Base-by-base conservation (phyloP, 768 basidiomycete genomes). In the Pleurotus tuber-regium region DNA sequence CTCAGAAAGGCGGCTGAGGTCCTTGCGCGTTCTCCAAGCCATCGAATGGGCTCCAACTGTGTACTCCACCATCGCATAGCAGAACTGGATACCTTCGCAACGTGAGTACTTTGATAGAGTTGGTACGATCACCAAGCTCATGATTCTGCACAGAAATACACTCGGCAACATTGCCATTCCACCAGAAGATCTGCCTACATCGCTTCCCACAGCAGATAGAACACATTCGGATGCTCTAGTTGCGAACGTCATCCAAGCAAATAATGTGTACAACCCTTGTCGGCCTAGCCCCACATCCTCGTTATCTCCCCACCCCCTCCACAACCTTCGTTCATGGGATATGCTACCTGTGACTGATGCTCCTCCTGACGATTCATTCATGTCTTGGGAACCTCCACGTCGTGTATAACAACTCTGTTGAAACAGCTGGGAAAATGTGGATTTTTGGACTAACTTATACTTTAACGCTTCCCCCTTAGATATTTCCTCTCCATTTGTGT, bases 321-420 rank as follows among this genome's bases (percentile, higher is more conserved):
- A 60, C 29, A 61, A 53, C 55, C 38, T 63, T 43, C 63, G 65
- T 8, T 56, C 68, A 41, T 71, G 68, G 69, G 66, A 70, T 40
- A 48, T 66, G 39, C 52, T 65, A 29, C 56, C 63, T 12, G 39
- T 58, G 14, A 59, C 55, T 23, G 64, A 66, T 33, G 66, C 70
- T 18, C 60, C 69, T 52, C 58, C 76, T 46, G 81, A 82, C 36
- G 82, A 83, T 60, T 70, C 77, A 0, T 81, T 83, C 58, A 83
- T 82, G 80, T 76, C 76, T 55, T 85, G 82, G 82, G 75, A 82
- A 59, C 78, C 79, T 42, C 66, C 72, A 26, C 69, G 73, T 28
- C 67, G 67, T 42, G 47, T 60, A 28, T 54, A 43, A n/a, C 21
- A 26, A 25, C 23, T 19, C n/a, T 18, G 19, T n/a, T 4, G 28